Evolutionary conservation across 2,329 filamentous ascomycete genomes (phyloP), one percentile per base, ranked within the genome.

Genomic region (Emergomyces africanus): DNA sequence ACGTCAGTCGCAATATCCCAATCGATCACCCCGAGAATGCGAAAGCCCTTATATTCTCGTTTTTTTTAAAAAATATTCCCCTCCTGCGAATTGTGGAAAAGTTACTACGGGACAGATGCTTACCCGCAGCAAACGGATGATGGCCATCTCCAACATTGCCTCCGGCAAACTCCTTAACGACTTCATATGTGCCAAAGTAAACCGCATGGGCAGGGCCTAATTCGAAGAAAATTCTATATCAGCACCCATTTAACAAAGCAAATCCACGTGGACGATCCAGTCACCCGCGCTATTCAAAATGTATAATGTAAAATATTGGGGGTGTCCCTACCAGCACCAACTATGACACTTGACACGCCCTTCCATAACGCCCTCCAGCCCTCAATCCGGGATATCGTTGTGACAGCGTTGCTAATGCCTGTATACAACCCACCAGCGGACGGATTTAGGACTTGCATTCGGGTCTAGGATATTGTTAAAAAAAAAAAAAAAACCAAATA

Each of bases 171-270:
- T 99, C 91, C 79, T 99, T 99, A 63, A 97, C 91, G 61, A 89
- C 85, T 78, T 99, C 94, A 73, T 97, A 99, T 46, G 94, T 97
- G 59, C 91, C 92, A 75, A 99, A 99, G 74, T 99, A 97, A 60
- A 99, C 90, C 50, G 94, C 94, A 71, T 99, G 94, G 62, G 94
- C 94, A 66, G 94, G 94, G 65, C 92, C 92, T 96, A 67, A 66
- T 56, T 64, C 57, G 51, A 15, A 61, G 48, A 57, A 23, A 59
- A n/a, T 20, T 20, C 3, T 5, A 61, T 57, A 66, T 70, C 63
- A 71, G 66, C 58, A 58, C 59, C 57, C 39, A 35, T 28, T 37
- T 33, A 48, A n/a, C 49, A 53, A 2, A 20, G 53, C 2, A 58
- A 18, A 44, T 37, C 37, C n/a, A n/a, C n/a, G n/a, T n/a, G n/a